Conservation (phyloP, 371 early-diverging fungal species). For the Mucor circinelloides region DNA sequence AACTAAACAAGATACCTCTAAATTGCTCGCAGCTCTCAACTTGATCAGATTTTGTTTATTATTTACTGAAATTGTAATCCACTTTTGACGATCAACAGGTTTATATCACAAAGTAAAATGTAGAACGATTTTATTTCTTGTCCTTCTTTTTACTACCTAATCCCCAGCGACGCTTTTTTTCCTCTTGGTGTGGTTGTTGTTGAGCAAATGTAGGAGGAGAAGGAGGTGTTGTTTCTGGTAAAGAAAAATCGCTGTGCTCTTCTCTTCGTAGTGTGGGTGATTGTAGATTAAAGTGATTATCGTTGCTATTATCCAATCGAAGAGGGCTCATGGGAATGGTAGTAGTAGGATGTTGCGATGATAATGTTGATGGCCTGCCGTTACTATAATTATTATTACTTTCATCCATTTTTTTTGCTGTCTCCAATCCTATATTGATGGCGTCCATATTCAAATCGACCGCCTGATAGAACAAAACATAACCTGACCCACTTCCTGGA, state of each 20-base stretch:
- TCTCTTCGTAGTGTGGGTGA: neutral
- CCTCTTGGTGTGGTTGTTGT: slow-evolving; percentile 19
- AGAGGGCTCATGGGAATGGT: slow-evolving; percentile 3
- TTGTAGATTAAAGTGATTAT: slow-evolving; percentile 4
- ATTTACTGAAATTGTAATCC: too few species aligned
- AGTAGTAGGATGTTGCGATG: slow-evolving; percentile 6
- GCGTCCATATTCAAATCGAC: slow-evolving; percentile 47
- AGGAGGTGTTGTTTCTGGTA: slow-evolving; percentile 4
- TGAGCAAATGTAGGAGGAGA: neutral
- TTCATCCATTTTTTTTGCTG: slow-evolving; percentile 8
- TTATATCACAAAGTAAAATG: neutral
- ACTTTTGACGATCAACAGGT: neutral
- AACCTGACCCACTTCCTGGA: slow-evolving; percentile 80
- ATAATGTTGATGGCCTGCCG: slow-evolving; percentile 19
- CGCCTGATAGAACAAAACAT: slow-evolving; percentile 83
- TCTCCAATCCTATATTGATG: slow-evolving; percentile 25
- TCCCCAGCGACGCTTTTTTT: slow-evolving; percentile 39
- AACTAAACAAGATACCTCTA: too few species aligned
- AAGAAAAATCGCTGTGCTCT: slow-evolving; percentile 4
- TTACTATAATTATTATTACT: slow-evolving; percentile 5
- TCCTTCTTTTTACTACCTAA: slow-evolving; percentile 30
- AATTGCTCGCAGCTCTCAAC: too few species aligned
- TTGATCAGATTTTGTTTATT: too few species aligned
- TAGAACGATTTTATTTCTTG: slow-evolving; percentile 18
- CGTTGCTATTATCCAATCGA: neutral